Evolutionary conservation across 805 yeast species (phyloP), one percentile per base, ranked within the genome.

Genomic region (Osmozyma mogii): DNA sequence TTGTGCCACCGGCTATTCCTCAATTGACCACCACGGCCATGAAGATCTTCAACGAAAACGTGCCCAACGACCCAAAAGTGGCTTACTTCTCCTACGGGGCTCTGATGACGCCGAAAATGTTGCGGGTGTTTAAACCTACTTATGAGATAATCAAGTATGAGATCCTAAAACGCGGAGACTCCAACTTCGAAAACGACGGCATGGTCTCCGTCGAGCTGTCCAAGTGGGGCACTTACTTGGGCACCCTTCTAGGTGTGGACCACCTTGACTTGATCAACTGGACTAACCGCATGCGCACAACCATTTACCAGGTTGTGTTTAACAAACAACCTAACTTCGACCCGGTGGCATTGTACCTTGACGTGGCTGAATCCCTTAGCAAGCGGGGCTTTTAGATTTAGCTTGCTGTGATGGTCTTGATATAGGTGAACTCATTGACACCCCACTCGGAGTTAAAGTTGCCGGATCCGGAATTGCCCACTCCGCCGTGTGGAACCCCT

Each of bases 211-310:
- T 84, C 2, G 58, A 64, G 22, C 81, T 92, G 35, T 61, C 94
- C 1, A 71, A 70, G 44, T 87, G 96, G 95, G 96, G 96, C 0
- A 57, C 73, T 25, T 84, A 82, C 52, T 49, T 76, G 40, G 96
- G 96, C 0, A 82, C 92, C 0, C 51, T 88, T 20, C 73, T 73
- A 23, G 69, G 76, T 38, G 84, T 81, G 3, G 95, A 87, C 54
- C 96, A 87, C 55, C 59, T 84, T 36, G 95, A 88, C 50, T 58
- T 85, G 35, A 84, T 87, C 28, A 88, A 87, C 48, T 80, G 95
- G 94, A 70, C 78, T 28, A 79, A 77, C 43, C 48, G 64, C 3
- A 34, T 70, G 3, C 67, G 72, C 35, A 37, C 64, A 44, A 33
- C 52, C 37, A 22, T 57, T 30, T 60, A 63, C 47, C 47, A 41